Evolutionary conservation across 345 rosid genomes (phyloP), one percentile per base, ranked within the genome.

Genomic region (Pistacia atlantica): DNA sequence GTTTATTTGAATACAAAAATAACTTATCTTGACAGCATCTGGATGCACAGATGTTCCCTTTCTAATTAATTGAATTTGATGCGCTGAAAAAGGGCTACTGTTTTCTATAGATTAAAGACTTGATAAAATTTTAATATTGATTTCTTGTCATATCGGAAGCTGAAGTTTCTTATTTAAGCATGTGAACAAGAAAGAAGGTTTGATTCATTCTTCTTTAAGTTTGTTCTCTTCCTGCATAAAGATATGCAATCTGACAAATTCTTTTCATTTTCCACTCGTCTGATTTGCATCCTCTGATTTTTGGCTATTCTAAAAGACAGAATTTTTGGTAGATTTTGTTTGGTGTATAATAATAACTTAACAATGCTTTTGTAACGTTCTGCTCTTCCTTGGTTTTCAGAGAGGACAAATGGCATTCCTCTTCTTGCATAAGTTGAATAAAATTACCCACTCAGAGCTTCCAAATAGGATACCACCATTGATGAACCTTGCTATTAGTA

Each of bases 21-120:
- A 42, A 8, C 46, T 42, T 42, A 42, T 7, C 46, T 42, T 42
- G 46, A 8, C 46, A 7, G 46, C 57, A 48, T 56, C 71, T 11
- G 28, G 16, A 67, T 67, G 48, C 71, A 48, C 38, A 12, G 48
- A 67, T 25, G 57, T 67, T 67, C 71, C 71, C 31, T 48, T 18
- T 56, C 37, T 48, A 67, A 67, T 48, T 1, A 11, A n/a, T 25
- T 46, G 57, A 57, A 35, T 46, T 48, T 67, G 57, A 67, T 67
- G 20, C 10, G 4, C n/a, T 48, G 56, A 25, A 67, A 46, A 20
- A 18, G 25, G n/a, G 51, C 51, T 0, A 5, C 33, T 67, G 8
- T 3, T 38, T 38, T 35, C 28, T 1, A 17, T 11, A 38, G 4
- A 38, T 4, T 38, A 38, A 38, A 38, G 42, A 38, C 42, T 4